A percentile compares a stretch with the other conserved stretches of the same genome.
Evolutionary conservation across 177 flowering plant genomes (phyloP).

Genomic region (Vitis hybrid): DNA sequence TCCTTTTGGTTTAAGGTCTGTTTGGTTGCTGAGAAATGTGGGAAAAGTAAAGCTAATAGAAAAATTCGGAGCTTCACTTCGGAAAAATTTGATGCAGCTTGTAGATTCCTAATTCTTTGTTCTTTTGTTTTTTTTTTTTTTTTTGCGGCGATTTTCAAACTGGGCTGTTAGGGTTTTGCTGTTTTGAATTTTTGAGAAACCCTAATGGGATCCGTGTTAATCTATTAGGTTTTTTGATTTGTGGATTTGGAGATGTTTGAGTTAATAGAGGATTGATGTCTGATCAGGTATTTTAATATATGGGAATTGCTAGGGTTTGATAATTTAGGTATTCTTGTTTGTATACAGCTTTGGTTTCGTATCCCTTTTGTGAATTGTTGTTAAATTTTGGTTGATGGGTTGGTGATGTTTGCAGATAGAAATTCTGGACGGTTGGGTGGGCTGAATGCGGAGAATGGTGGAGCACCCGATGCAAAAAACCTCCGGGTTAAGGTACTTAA

Average conservation of each 20-base stretch:
- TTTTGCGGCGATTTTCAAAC: no score
- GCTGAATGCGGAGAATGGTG: slow-evolving; percentile 43
- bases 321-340: not conserved
- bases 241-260: not conserved
- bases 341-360: not conserved
- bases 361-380: not conserved
- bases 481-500: slow-evolving; percentile 67
- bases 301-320: not conserved
- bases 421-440: slow-evolving; percentile 46
- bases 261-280: not conserved
- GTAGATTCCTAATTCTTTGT: no score
- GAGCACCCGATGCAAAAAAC: slow-evolving; percentile 60
- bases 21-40: no score
- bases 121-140: no score
- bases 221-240: not conserved
- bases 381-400: not conserved
- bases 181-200: no score
- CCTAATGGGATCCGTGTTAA: no score
- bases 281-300: not conserved
- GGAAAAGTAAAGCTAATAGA: no score
- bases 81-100: no score
- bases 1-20: slow-evolving; percentile 1
- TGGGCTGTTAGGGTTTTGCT: no score
- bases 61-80: not conserved
- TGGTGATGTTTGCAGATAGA: slow-evolving; percentile 42